Evolutionary conservation across 2,329 filamentous ascomycete genomes (phyloP).

Genomic region (Neofusicoccum sp.): DNA sequence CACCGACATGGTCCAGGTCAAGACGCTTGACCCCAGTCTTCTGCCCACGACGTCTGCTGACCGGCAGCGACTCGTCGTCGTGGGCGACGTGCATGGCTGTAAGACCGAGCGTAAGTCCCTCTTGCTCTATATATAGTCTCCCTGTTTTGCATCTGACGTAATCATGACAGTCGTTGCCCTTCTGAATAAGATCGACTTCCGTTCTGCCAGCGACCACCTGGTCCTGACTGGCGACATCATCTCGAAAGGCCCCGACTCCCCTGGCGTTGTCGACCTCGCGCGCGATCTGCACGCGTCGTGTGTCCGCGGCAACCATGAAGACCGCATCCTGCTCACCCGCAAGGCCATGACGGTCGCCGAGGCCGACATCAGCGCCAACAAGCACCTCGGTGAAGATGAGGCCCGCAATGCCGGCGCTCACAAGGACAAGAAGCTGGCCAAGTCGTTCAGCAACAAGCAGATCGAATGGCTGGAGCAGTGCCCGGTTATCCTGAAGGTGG

Average conservation of each 20-base stretch:
- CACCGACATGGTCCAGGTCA: constrained; percentile 53
- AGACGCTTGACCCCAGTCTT: constrained; percentile 50
- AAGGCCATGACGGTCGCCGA: constrained; percentile 32
- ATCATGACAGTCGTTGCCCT: constrained; percentile 53
- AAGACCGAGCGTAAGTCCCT: constrained; percentile 60
- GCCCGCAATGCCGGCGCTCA: constrained; percentile 48
- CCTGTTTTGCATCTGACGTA: background rate
- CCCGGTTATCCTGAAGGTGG: constrained; percentile 77
- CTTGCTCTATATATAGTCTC: background rate
- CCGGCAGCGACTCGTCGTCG: constrained; percentile 69
- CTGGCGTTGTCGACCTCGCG: constrained; percentile 74
- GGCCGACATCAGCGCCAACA: constrained; percentile 36
- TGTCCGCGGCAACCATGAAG: constrained; percentile 92
- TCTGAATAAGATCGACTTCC: constrained; percentile 67
- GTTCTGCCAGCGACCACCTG: constrained; percentile 55
- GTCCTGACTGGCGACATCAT: constrained; percentile 52
- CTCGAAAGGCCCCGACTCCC: constrained; percentile 82
- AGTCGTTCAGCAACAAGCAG: constrained; percentile 61
- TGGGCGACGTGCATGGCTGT: constrained; percentile 95
- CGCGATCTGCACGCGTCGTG: constrained; percentile 74
- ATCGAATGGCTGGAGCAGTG: constrained; percentile 69
- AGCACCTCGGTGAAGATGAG: constrained; percentile 35
- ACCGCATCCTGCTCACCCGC: constrained; percentile 73
- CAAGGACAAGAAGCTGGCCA: constrained; percentile 38
- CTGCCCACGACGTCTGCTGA: constrained; percentile 44